phyloP scores from a whole-genome alignment of 768 basidiomycete species.

The Epithele typhae region DNA sequence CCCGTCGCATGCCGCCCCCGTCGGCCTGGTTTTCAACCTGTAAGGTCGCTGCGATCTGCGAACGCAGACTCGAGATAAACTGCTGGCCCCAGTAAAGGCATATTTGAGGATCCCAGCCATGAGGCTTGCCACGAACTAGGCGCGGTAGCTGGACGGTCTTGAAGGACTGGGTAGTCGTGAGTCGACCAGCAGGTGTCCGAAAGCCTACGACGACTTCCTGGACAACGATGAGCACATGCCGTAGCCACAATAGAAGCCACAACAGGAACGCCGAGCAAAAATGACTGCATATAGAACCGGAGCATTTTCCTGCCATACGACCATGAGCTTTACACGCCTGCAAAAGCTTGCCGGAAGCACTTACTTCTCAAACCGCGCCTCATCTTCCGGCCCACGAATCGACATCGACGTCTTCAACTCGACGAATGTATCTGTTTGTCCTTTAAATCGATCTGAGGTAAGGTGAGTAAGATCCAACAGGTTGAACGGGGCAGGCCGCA shows the following conservation, averaged over 20 bases:
- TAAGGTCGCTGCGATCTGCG: not conserved
- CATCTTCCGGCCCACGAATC: constrained; percentile 62
- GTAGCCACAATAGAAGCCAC: too few species aligned
- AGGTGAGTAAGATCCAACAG: not conserved
- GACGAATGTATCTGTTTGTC: constrained; percentile 64
- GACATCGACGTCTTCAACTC: constrained; percentile 84
- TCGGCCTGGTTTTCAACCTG: not conserved
- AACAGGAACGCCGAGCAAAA: constrained; percentile 89
- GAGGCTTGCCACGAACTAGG: constrained; percentile 66
- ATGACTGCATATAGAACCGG: constrained; percentile 90
- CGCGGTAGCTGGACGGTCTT: constrained; percentile 79
- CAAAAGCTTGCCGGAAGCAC: constrained; percentile 11
- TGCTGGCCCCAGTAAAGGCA: constrained; percentile 72
- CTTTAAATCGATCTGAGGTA: constrained; percentile 53
- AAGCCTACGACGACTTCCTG: constrained; percentile 88
- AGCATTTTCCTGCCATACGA: constrained; percentile 67
- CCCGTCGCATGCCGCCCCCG: constrained; percentile 23
- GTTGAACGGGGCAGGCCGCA: constrained; percentile 25
- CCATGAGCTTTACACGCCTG: not conserved
- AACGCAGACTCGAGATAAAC: constrained; percentile 52
- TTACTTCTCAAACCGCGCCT: constrained; percentile 77
- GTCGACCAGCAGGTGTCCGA: constrained; percentile 68
- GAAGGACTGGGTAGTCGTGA: constrained; percentile 66
- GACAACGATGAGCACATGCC: not conserved
- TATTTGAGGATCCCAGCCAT: constrained; percentile 71